Conservation (phyloP, 176 grass and related monocot species). For the Bromus sterilis region DNA sequence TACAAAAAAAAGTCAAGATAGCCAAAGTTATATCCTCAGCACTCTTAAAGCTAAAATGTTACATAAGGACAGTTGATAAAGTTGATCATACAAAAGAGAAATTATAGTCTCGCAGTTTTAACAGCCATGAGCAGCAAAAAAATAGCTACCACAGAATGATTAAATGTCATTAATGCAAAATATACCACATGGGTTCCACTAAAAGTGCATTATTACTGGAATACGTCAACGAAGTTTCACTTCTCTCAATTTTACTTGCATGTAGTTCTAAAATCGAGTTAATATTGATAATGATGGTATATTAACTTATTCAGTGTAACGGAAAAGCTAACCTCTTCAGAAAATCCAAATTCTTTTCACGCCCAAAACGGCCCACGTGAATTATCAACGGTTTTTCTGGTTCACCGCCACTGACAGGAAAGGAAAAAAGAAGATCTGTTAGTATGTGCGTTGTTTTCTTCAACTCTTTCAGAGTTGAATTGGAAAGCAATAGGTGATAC, state of each 20-base stretch:
- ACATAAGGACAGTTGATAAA: conserved; percentile 2
- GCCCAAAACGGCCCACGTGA: conserved; percentile 92
- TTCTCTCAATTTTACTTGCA: background rate
- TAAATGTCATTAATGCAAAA: conserved; percentile 8
- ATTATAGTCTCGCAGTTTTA: background rate
- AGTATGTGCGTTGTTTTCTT: background rate
- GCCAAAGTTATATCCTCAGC: background rate
- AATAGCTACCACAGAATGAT: background rate
- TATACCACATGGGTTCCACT: background rate
- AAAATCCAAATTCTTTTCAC: conserved; percentile 97
- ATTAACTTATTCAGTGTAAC: background rate
- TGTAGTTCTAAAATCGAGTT: background rate
- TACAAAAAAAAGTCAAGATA: background rate
- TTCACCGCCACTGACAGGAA: conserved; percentile 72
- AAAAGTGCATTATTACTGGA: conserved; percentile 2
- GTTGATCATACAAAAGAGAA: background rate
- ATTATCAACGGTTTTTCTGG: conserved; percentile 86
- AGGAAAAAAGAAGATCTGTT: conserved; percentile 25
- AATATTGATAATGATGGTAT: background rate
- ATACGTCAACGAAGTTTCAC: background rate
- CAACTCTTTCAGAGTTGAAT: background rate
- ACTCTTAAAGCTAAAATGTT: background rate
- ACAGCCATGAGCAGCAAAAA: conserved; percentile 6
- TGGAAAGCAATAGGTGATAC: conserved; percentile 31
- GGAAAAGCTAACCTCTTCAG: conserved; percentile 61